phyloP scores from a whole-genome alignment of 192 early-diverging fungal species.

The Phycomyces blakesleeanus region DNA sequence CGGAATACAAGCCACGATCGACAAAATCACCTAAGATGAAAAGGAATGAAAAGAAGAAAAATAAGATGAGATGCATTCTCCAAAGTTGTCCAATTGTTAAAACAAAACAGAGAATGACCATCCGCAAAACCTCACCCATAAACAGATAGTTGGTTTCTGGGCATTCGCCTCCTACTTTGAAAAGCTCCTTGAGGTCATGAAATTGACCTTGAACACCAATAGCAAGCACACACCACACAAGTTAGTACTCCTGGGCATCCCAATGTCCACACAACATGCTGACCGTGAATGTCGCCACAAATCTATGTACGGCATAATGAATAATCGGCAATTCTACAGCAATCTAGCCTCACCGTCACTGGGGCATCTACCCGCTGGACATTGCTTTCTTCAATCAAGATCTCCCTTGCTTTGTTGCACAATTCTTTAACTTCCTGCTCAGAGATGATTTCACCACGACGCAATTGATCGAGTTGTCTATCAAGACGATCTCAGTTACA shows the following conservation, averaged over 20 bases:
- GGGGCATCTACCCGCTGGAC: slow-evolving; percentile 93
- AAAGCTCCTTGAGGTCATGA: slow-evolving; percentile 92
- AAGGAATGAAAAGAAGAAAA: slow-evolving; percentile 2
- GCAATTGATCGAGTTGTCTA: slow-evolving; percentile 84
- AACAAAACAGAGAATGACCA: no score
- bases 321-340: background rate
- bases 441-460: slow-evolving; percentile 86
- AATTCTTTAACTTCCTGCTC: slow-evolving; percentile 92
- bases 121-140: slow-evolving; percentile 64
- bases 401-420: slow-evolving; percentile 92
- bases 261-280: background rate
- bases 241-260: background rate
- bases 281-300: slow-evolving; percentile 95
- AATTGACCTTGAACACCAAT: slow-evolving; percentile 61
- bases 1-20: slow-evolving; percentile 92
- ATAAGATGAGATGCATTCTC: no score
- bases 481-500: background rate
- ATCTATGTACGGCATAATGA: slow-evolving; percentile 40
- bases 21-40: slow-evolving; percentile 75
- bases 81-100: no score
- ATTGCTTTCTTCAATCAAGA: slow-evolving; percentile 94
- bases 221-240: background rate
- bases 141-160: slow-evolving; percentile 98
- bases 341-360: slow-evolving; percentile 68
- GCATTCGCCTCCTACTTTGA: slow-evolving; percentile 89